These are phyloP conservation scores for Tolypocladium ophioglossoides DNA, from an alignment of 2,329 filamentous ascomycete genomes.

Conservation along the genomic window DNA sequence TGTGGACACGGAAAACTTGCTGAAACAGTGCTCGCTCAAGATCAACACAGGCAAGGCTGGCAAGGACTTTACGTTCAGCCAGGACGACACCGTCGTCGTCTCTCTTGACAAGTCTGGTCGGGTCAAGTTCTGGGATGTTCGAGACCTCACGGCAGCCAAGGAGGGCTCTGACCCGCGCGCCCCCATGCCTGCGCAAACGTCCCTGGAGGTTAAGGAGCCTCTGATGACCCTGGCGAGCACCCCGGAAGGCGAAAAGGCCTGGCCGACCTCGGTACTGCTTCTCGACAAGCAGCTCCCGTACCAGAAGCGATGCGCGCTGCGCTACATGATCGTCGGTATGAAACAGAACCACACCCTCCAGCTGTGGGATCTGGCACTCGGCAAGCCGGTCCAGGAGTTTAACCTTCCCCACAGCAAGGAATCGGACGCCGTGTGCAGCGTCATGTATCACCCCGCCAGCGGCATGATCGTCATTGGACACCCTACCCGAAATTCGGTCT, in stretches of 20 bases:
- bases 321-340: constrained; percentile 95
- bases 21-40: constrained; percentile 78
- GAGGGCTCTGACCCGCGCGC: constrained; percentile 39
- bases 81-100: constrained; percentile 88
- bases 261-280: constrained; percentile 91
- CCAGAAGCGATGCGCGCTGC: constrained; percentile 75
- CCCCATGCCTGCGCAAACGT: constrained; percentile 42
- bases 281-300: constrained; percentile 94
- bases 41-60: constrained; percentile 97
- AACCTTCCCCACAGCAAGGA: constrained; percentile 94
- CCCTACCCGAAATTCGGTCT: constrained; percentile 92
- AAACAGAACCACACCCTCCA: constrained; percentile 99
- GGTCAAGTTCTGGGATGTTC: constrained; percentile 97
- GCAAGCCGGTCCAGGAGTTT: constrained; percentile 93
- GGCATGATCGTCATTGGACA: constrained; percentile 94
- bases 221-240: constrained; percentile 80
- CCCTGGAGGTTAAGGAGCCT: constrained; percentile 74
- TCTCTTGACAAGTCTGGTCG: constrained; percentile 94
- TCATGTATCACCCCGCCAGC: constrained; percentile 84
- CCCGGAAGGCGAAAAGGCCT: constrained; percentile 82
- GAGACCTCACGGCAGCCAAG: constrained; percentile 53
- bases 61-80: constrained; percentile 96
- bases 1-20: constrained; percentile 80
- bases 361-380: constrained; percentile 92
- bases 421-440: constrained; percentile 94